Base-by-base conservation (phyloP, 2,329 filamentous ascomycete genomes). In the Knufia fluminis region DNA sequence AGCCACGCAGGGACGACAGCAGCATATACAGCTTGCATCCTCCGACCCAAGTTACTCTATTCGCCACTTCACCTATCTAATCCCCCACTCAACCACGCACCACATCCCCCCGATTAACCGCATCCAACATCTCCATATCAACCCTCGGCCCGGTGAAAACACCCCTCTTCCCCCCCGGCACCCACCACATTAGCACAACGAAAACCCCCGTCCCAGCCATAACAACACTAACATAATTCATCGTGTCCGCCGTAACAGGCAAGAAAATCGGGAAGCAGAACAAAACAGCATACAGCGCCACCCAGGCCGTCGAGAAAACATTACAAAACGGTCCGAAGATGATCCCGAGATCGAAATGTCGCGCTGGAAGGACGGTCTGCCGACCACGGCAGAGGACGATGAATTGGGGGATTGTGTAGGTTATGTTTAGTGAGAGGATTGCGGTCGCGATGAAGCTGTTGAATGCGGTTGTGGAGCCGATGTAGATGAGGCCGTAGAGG, bases 211-310 rank as follows among this genome's bases (percentile, higher is more conserved):
- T 17, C 9, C 42, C 42, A 17, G 17, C 24, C 23, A 45, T 32
- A 17, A 32, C 19, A 9, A 32, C 23, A 22, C 42, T 45, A 12
- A 32, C 26, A 32, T 46, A 46, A 20, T 46, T 70, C 68, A 70
- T 71, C 47, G 62, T 64, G 20, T 57, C 55, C 26, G 62, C 56
- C 6, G 51, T 57, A 3, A 64, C 66, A 14, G 68, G 68, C 53
- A 62, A 65, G 19, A 46, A 48, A 4, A n/a, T n/a, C n/a, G 63
- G 63, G 24, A 66, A 62, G 41, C 56, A 47, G 48, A 62, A 66
- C 43, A 64, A 63, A 4, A 64, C 28, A 2, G 62, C 47, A 7
- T 53, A 54, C 12, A 64, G 23, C 2, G 61, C 24, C 0, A 57
- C 54, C n/a, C 61, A 61, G 0, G 36, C 35, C 1, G 64, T 54